Evolutionary conservation across 2,329 filamentous ascomycete genomes (phyloP), one percentile per base, ranked within the genome.

Genomic region (Sclerotinia minor): DNA sequence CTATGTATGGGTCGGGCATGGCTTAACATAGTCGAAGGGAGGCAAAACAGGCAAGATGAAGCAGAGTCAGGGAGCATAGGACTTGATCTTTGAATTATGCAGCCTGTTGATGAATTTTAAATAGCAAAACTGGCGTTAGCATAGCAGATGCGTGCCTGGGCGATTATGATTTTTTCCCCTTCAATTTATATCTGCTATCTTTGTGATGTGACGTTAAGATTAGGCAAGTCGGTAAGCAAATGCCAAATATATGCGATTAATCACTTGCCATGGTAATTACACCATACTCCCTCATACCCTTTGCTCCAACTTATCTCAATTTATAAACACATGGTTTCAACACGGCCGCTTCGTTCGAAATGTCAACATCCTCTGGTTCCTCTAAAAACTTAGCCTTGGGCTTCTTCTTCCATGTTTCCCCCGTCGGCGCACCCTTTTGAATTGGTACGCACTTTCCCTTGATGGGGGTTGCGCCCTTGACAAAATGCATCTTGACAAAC

Each of bases 241-340:
- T 49, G 26, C 26, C 17, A 35, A 4, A 24, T 9, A 44, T 49
- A 19, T 17, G 7, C 13, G 52, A 9, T 35, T 19, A 15, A 38
- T 50, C 17, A 38, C 15, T 13, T 6, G 38, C 2, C 2, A 5
- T 50, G 19, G 15, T 61, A 26, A 50, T 38, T 38, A 24, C 29
- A 41, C 13, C 38, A 19, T 13, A 15, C 7, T 61, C 15, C 26
- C 7, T n/a, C 8, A 26, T 35, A 21, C 8, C 7, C 5, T 8
- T 17, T 15, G 24, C 21, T 15, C 4, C 7, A 13, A 8, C 41
- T 54, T 69, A 78, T 69, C 94, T 86, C 73, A 94, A 86, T 82
- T 98, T 98, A 80, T 98, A 98, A 70, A 98, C 88, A 81, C 95
- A 98, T 24, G 95, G 95, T 83, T 98, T 98, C 73, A 99, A 79